Conservation (phyloP, 345 rosid species). For the Sapria himalayana region DNA sequence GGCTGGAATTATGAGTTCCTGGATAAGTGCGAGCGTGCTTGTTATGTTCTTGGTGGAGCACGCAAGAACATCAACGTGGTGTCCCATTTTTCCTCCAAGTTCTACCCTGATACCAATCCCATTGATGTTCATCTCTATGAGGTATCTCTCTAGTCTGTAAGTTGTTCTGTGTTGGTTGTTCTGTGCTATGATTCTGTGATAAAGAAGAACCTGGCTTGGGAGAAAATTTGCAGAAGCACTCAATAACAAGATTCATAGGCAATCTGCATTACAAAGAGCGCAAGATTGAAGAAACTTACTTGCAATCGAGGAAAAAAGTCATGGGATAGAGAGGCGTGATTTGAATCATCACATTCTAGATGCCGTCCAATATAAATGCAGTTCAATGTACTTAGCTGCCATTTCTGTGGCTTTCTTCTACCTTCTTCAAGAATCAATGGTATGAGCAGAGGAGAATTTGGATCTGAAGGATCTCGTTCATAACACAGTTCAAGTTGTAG, state of each 20-base stretch:
- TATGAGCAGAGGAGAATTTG: conserved; percentile 45
- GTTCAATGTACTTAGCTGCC: conserved; percentile 42
- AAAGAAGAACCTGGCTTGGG: conserved; percentile 57
- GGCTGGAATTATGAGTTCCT: conserved; percentile 63
- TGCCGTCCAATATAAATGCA: conserved; percentile 61
- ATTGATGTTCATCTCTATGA: conserved; percentile 50
- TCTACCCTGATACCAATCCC: conserved; percentile 67
- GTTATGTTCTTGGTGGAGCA: conserved; percentile 81
- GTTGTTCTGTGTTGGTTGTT: conserved; percentile 79
- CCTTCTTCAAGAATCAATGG: conserved; percentile 92
- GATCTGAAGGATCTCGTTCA: conserved; percentile 56
- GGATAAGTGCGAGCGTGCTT: conserved; percentile 54
- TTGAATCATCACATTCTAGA: conserved; percentile 82
- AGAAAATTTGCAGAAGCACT: conserved; percentile 5
- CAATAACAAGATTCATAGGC: conserved; percentile 1
- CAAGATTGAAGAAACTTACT: conserved; percentile 18
- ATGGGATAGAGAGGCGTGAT: conserved; percentile 71
- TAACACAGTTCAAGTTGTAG: conserved; percentile 71
- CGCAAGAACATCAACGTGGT: conserved; percentile 71
- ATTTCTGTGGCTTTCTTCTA: conserved; percentile 66
- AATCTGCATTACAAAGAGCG: too few species aligned
- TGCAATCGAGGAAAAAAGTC: conserved; percentile 90
- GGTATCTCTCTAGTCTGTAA: conserved; percentile 66
- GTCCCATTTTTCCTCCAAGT: conserved; percentile 77
- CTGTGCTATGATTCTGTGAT: conserved; percentile 47